phyloP scores from a whole-genome alignment of 148 eudicot species.

The Polygonum aviculare region DNA sequence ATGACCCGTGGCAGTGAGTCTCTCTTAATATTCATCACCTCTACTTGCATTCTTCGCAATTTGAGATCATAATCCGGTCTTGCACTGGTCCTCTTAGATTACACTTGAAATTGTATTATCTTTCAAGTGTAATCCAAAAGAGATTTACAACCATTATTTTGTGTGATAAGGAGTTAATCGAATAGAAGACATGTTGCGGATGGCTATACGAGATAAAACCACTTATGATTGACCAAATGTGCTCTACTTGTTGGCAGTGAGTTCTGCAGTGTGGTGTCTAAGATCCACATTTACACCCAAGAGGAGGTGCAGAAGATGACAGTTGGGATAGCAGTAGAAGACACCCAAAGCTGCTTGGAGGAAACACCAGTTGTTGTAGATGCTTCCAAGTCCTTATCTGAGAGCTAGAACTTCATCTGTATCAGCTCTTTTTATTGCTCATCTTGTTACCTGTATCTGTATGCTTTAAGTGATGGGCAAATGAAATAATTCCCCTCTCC shows the following conservation, averaged over 20 bases:
- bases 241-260: conserved; percentile 37
- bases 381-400: conserved; percentile 60
- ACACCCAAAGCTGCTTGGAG: conserved; percentile 77
- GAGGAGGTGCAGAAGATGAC: conserved; percentile 84
- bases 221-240: background rate
- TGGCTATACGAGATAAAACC: background rate
- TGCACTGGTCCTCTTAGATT: no score
- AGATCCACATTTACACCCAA: conserved; percentile 74
- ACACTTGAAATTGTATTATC: no score
- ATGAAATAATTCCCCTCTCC: background rate
- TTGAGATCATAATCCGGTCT: no score
- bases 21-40: conserved; percentile 3
- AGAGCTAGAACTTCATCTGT: conserved; percentile 22
- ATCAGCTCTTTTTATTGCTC: background rate
- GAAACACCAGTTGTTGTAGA: conserved; percentile 48
- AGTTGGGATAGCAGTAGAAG: conserved; percentile 48
- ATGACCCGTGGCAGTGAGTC: conserved; percentile 88
- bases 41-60: no score
- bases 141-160: background rate
- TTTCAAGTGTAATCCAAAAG: background rate
- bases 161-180: no score
- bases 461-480: background rate
- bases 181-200: background rate
- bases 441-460: background rate
- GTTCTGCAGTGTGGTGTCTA: conserved; percentile 59